Evolutionary conservation across 805 yeast genomes (phyloP).

Genomic region (Spathaspora hagerdaliae): DNA sequence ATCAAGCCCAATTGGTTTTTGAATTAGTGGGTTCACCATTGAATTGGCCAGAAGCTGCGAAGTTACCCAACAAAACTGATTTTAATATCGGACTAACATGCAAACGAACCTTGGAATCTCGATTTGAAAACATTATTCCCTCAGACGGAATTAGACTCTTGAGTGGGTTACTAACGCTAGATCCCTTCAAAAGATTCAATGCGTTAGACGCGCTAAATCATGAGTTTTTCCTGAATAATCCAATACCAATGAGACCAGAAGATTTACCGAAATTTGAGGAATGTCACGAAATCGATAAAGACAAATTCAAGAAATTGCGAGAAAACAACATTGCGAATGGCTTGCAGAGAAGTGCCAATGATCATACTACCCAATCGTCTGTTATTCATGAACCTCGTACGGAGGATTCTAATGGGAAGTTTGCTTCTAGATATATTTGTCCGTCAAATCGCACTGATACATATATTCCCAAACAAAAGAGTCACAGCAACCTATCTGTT

Average conservation of each 20-base stretch:
- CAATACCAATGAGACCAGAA: constrained; percentile 53
- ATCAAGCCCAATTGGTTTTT: constrained; percentile 82
- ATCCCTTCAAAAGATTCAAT: constrained; percentile 71
- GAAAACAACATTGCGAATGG: constrained; percentile 1
- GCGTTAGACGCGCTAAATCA: constrained; percentile 76
- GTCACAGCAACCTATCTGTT: not conserved
- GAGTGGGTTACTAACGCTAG: constrained; percentile 56
- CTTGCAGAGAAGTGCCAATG: not conserved
- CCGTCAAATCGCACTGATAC: not conserved
- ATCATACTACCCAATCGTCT: not conserved
- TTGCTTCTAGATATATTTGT: not conserved
- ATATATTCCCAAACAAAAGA: not conserved
- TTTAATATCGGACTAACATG: constrained; percentile 43
- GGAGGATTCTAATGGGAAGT: not conserved
- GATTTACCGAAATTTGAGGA: constrained; percentile 72
- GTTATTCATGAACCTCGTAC: not conserved
- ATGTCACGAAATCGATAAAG: constrained; percentile 83
- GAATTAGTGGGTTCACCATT: constrained; percentile 78
- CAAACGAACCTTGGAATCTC: constrained; percentile 43
- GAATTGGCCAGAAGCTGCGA: constrained; percentile 58
- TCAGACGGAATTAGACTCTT: constrained; percentile 53
- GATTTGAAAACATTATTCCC: constrained; percentile 43
- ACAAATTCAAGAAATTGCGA: constrained; percentile 48
- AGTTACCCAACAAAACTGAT: constrained; percentile 53
- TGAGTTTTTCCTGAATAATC: constrained; percentile 62